Evolutionary conservation across 768 basidiomycete genomes (phyloP).

Genomic region (Rhodotorula babjevae): DNA sequence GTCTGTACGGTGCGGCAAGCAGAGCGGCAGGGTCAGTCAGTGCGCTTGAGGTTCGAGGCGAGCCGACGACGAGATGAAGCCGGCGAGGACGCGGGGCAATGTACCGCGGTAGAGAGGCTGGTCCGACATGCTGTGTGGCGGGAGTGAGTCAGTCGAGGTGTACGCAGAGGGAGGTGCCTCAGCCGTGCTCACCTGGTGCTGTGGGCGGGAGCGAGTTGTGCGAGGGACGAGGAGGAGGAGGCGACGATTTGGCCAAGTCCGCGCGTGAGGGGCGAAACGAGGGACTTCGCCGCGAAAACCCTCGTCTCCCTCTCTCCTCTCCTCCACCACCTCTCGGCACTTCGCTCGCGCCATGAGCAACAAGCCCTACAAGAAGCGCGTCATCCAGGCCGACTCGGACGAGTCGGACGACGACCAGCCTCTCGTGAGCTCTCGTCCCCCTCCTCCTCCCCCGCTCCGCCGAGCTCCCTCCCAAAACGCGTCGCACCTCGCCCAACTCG

Average conservation of each 20-base stretch:
- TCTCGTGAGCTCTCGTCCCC: slow-evolving; percentile 18
- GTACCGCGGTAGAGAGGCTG: slow-evolving; percentile 30
- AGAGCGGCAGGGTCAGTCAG: not conserved
- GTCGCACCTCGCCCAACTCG: not conserved
- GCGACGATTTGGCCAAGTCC: not conserved
- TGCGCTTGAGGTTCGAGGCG: not conserved
- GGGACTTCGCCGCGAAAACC: not conserved
- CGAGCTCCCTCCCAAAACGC: not conserved
- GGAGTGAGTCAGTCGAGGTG: not conserved
- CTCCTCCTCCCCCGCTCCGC: no score
- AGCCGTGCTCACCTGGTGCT: not conserved
- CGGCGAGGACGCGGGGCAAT: not conserved
- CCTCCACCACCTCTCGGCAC: not conserved
- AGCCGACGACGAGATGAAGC: not conserved
- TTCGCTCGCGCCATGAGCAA: not conserved
- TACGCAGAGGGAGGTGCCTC: not conserved
- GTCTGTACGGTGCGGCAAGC: not conserved
- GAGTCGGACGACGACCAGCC: slow-evolving; percentile 28
- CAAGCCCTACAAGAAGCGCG: slow-evolving; percentile 39
- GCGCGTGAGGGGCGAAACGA: not conserved
- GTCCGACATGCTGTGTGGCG: slow-evolving; percentile 6
- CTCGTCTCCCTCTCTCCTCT: not conserved
- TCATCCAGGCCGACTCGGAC: slow-evolving; percentile 30
- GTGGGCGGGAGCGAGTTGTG: not conserved
- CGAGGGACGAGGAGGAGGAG: no score